Conservation (phyloP, 495 filamentous ascomycete genomes). For the Neurospora hispaniola region DNA sequence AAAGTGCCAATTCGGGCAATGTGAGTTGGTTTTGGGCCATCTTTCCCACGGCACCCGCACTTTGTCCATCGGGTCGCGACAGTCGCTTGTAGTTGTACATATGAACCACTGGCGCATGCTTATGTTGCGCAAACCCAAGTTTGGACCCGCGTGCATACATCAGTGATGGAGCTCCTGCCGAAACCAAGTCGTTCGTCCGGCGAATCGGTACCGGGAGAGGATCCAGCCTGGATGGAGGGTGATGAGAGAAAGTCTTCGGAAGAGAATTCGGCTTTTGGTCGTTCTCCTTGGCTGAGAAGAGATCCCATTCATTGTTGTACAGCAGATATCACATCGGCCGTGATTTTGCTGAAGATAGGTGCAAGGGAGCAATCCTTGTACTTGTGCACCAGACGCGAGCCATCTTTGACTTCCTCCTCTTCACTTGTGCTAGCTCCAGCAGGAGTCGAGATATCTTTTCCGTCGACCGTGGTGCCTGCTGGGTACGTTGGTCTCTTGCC, state of each 20-base stretch:
- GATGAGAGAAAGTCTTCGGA: not conserved
- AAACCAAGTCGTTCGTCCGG: not conserved
- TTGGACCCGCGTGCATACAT: not conserved
- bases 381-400: constrained; percentile 58
- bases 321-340: constrained; percentile 15
- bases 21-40: not conserved
- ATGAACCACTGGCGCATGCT: no score
- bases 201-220: not conserved
- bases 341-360: constrained; percentile 59
- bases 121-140: not conserved
- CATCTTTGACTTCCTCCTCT: constrained; percentile 32
- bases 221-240: not conserved
- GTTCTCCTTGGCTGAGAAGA: not conserved
- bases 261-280: not conserved
- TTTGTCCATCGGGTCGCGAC: not conserved
- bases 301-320: not conserved
- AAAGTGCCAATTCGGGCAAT: not conserved
- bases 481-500: constrained; percentile 41
- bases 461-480: constrained; percentile 37
- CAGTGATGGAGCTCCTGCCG: not conserved
- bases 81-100: not conserved
- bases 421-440: not conserved
- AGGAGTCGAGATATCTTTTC: constrained; percentile 30
- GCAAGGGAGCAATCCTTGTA: constrained; percentile 70
- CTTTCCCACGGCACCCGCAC: not conserved